A percentile compares a stretch with the other conserved stretches of the same genome.
Evolutionary conservation across 768 basidiomycete genomes (phyloP).

Genomic region (Clitopilus passeckerianus): DNA sequence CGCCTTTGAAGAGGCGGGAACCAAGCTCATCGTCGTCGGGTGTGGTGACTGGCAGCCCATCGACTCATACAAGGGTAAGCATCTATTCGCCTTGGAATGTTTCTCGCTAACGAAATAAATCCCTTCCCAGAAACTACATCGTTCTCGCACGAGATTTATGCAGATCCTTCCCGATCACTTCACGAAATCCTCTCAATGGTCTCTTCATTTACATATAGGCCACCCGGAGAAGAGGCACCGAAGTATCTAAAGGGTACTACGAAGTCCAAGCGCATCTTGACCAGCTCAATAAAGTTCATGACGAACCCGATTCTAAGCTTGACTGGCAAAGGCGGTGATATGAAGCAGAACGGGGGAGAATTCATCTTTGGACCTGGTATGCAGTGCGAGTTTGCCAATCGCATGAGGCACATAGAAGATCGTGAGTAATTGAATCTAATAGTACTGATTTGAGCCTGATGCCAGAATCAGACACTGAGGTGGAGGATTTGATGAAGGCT

Average conservation of each 20-base stretch:
- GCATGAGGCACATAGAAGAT: conserved; percentile 4
- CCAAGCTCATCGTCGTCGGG: neutral
- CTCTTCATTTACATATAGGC: neutral
- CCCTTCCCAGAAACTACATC: neutral
- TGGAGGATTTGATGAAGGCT: neutral
- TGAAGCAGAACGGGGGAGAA: neutral
- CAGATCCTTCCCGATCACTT: neutral
- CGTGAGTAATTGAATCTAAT: neutral
- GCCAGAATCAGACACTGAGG: neutral
- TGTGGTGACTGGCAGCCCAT: neutral
- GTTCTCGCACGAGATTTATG: neutral
- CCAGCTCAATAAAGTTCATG: neutral
- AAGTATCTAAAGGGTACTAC: neutral
- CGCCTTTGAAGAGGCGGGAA: neutral
- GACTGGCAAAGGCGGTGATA: neutral
- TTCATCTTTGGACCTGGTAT: neutral
- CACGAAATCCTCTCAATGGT: neutral
- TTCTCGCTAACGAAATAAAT: neutral
- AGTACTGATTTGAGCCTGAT: neutral
- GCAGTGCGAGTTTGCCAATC: neutral
- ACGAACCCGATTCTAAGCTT: neutral
- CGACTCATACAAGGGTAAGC: neutral
- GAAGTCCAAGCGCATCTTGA: neutral
- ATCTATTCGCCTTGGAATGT: too few relatives aligned
- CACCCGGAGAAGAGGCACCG: neutral